phyloP scores from a whole-genome alignment of 176 grass and related monocot species.

The Carex scoparia region DNA sequence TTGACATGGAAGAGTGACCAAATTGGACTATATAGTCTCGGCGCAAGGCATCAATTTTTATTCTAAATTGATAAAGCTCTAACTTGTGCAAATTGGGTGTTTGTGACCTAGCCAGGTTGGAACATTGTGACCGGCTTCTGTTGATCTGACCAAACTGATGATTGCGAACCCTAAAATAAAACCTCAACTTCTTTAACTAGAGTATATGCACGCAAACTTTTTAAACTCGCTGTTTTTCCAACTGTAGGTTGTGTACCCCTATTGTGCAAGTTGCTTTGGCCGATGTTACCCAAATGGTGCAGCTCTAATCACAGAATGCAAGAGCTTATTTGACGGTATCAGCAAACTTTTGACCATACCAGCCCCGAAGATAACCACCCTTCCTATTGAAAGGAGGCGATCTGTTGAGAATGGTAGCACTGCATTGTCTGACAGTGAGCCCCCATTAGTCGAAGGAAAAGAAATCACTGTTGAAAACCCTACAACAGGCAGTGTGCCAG shows the following conservation, averaged over 20 bases:
- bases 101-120: background rate
- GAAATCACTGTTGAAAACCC: background rate
- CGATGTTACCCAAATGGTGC: constrained; percentile 88
- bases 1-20: background rate
- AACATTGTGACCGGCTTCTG: background rate
- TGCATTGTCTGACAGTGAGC: background rate
- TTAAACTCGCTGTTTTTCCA: background rate
- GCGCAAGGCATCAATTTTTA: background rate
- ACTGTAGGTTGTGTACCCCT: constrained; percentile 64
- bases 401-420: constrained; percentile 29
- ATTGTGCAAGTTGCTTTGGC: constrained; percentile 70
- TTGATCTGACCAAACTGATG: no score
- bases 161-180: no score
- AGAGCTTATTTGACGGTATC: constrained; percentile 46
- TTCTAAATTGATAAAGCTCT: background rate
- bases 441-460: background rate
- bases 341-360: constrained; percentile 60
- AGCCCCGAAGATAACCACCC: constrained; percentile 27
- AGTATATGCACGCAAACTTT: background rate
- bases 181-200: background rate
- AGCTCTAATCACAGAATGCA: constrained; percentile 60
- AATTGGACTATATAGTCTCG: background rate
- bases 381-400: constrained; percentile 41
- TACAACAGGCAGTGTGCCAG: background rate
- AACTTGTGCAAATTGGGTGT: background rate